Evolutionary conservation across 768 basidiomycete genomes (phyloP), one percentile per base, ranked within the genome.

Genomic region (Clitopilus hobsonii): DNA sequence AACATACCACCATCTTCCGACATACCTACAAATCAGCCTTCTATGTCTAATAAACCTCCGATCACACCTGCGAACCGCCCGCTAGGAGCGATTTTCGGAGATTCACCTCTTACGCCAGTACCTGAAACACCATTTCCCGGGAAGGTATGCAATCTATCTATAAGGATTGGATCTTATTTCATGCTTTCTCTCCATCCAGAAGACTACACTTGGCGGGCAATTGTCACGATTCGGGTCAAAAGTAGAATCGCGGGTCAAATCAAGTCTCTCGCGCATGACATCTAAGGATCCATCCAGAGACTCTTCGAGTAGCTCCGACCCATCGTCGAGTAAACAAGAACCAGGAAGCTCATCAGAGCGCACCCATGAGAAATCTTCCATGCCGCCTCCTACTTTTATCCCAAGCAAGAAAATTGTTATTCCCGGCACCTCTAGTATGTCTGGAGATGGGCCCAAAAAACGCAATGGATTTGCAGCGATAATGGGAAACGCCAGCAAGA

Each of bases 71-170:
- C 38, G 36, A 59, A 7, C 51, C 26, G 3, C 54, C 49, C 13
- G 53, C 51, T 25, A 30, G 45, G 22, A 26, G 52, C 11, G 47
- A 49, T 32, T 53, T 55, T 65, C 3, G 67, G 73, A 8, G 63
- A 72, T 55, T 78, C 77, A 1, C 76, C 76, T 16, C 68, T 85
- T 29, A 82, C 83, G 6, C 82, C 83, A 6, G 60, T 81, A 28
- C 75, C 80, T 5, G 71, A 76, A 56, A 80, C 82, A 1, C 81
- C 81, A 5, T 61, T 63, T 25, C 66, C 67, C 16, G 38, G 61
- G 1, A 66, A 59, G 56, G 30, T 53, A 38, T 53, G 32, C 1
- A 14, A 55, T 14, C n/a, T 4, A 14, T 4, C 29, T 4, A 14
- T 36, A n/a, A 36, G 3, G 13, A 3, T 23, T 10, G n/a, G 41